A percentile compares a stretch with the other conserved stretches of the same genome.
Evolutionary conservation across 371 early-diverging fungal species (phyloP).

Genomic region (Chytridium lagenaria): DNA sequence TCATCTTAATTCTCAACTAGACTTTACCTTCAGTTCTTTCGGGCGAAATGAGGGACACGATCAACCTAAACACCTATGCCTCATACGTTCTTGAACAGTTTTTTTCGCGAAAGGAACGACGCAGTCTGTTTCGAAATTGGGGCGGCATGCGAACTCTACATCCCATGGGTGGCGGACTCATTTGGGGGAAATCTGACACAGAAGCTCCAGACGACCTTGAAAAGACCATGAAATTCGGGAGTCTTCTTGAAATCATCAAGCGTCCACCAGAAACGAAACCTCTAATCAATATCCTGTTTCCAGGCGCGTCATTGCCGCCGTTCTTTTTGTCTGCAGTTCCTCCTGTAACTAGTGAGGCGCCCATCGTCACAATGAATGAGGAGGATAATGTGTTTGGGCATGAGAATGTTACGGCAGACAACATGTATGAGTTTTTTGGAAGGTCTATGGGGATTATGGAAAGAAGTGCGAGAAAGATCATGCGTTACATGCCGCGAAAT

Average conservation of each 20-base stretch:
- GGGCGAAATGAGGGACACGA: conserved; percentile 90
- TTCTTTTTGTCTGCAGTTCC: too few relatives aligned
- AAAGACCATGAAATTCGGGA: conserved; percentile 23
- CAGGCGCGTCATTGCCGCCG: not conserved
- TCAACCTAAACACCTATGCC: conserved; percentile 78
- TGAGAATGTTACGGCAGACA: not conserved
- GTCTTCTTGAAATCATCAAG: conserved; percentile 60
- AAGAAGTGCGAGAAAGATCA: conserved; percentile 61
- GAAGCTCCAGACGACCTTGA: conserved; percentile 36
- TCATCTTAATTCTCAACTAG: too few relatives aligned
- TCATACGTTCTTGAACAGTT: conserved; percentile 84
- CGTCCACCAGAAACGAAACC: conserved; percentile 34
- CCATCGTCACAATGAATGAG: too few relatives aligned
- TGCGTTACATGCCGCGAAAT: conserved; percentile 69
- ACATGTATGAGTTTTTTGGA: not conserved
- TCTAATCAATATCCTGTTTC: not conserved
- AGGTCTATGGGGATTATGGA: not conserved
- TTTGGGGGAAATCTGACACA: conserved; percentile 72
- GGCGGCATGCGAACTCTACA: conserved; percentile 43
- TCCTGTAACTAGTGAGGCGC: not conserved
- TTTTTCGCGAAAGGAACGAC: conserved; percentile 80
- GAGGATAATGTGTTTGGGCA: not conserved
- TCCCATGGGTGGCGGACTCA: conserved; percentile 83
- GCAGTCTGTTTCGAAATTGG: conserved; percentile 85
- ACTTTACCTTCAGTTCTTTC: conserved; percentile 34